phyloP scores from a whole-genome alignment of 2,329 filamentous ascomycete genomes.

The Alternaria burnsii region DNA sequence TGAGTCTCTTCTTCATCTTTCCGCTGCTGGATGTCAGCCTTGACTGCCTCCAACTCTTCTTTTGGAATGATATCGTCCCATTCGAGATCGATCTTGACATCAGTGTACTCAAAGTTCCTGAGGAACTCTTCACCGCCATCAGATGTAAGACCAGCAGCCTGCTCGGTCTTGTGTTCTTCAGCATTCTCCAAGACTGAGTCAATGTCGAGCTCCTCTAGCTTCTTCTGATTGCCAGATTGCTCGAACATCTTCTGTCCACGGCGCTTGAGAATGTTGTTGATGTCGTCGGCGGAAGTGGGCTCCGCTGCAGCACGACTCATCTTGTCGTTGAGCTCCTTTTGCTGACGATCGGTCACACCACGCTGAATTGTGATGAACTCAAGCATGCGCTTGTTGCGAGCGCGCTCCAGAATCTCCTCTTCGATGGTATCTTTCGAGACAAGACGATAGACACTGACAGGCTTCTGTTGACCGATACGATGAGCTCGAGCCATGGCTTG shows the following conservation, averaged over 20 bases:
- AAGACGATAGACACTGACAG: constrained; percentile 94
- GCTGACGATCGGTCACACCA: constrained; percentile 92
- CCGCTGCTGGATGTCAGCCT: constrained; percentile 85
- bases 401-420: constrained; percentile 94
- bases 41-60: constrained; percentile 87
- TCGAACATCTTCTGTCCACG: constrained; percentile 99
- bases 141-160: constrained; percentile 91
- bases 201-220: constrained; percentile 95
- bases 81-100: constrained; percentile 94
- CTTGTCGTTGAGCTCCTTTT: constrained; percentile 76
- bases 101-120: constrained; percentile 87
- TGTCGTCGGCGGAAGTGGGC: constrained; percentile 90
- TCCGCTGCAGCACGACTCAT: constrained; percentile 75
- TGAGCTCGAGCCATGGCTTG: constrained; percentile 99
- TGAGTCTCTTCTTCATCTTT: constrained; percentile 84
- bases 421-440: constrained; percentile 99
- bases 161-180: constrained; percentile 95
- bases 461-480: constrained; percentile 94
- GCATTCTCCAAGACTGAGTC: constrained; percentile 97
- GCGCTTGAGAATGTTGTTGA: constrained; percentile 94
- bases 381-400: constrained; percentile 94
- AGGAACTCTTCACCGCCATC: constrained; percentile 98
- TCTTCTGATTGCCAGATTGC: constrained; percentile 94
- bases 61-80: constrained; percentile 99
- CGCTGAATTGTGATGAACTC: constrained; percentile 98